Evolutionary conservation across 441 rosid species (phyloP), one percentile per base, ranked within the genome.

Genomic region (Pelargonium myrrhifolium): DNA sequence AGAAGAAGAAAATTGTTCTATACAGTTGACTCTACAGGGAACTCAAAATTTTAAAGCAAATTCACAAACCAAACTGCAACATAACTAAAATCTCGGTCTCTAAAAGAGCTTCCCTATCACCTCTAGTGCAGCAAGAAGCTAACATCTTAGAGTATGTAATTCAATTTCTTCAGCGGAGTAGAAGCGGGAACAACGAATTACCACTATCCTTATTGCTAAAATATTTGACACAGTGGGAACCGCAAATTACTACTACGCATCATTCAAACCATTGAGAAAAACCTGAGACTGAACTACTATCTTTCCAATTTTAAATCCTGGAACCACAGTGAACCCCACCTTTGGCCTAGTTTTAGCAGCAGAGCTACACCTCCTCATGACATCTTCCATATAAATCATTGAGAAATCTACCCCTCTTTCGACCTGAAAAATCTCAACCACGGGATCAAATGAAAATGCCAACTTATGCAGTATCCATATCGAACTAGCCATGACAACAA

Each of bases 291-390:
- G 93, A 20, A 85, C 77, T 67, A 85, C 78, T 6, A 82, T 84
- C 76, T 76, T 67, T 6, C 88, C 83, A 7, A 87, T 73, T 73
- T 77, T 87, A 70, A 87, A 87, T 65, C 90, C 90, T 0, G 90
- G 93, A 72, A 85, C 72, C 70, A 85, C 93, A 0, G 90, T 87
- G 75, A 85, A 87, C 40, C 82, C 93, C 17, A 85, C 88, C 73
- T 81, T 84, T 35, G 62, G 81, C 68, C 79, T 79, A 63, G 67
- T 69, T 71, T 69, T 74, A 70, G 71, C 72, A 6, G 68, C 43
- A 1, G 22, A 66, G 66, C 61, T 74, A 56, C 65, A 68, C 75
- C 72, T 79, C 51, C 58, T 75, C 7, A 72, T 55, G 17, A 83
- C 81, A 76, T 85, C 80, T 77, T 84, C 90, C 90, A 87, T 84